These are phyloP conservation scores for Hanseniaspora singularis DNA, from an alignment of 805 yeast species.

Conservation along the genomic window DNA sequence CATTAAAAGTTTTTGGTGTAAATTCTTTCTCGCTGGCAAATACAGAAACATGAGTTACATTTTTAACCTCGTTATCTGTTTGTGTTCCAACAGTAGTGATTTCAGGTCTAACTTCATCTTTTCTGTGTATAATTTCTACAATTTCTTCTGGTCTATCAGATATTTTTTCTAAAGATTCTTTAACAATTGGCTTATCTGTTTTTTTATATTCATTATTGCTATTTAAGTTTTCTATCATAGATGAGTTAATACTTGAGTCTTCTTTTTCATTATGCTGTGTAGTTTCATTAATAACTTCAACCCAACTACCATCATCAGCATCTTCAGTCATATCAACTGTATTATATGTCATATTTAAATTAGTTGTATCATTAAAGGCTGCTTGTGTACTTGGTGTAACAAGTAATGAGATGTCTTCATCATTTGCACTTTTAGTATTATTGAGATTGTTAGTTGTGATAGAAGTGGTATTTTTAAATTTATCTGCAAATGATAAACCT, in stretches of 20 bases:
- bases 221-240: too few relatives aligned
- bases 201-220: background rate
- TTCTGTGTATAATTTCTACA: background rate
- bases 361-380: background rate
- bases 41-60: conserved; percentile 20
- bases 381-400: background rate
- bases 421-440: too few relatives aligned
- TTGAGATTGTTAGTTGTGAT: too few relatives aligned
- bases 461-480: background rate
- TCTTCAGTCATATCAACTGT: conserved; percentile 21
- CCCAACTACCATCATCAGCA: conserved; percentile 18
- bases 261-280: background rate
- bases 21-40: conserved; percentile 28
- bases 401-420: background rate
- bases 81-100: conserved; percentile 14
- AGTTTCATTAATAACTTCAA: background rate
- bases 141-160: too few relatives aligned
- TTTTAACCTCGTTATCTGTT: conserved; percentile 18
- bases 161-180: too few relatives aligned
- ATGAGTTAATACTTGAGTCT: too few relatives aligned
- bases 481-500: conserved; percentile 1
- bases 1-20: conserved; percentile 22
- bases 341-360: conserved; percentile 4
- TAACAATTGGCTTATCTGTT: background rate
- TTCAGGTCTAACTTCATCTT: background rate